Evolutionary conservation across 2,329 filamentous ascomycete genomes (phyloP).

Genomic region (Fusarium chaquense): DNA sequence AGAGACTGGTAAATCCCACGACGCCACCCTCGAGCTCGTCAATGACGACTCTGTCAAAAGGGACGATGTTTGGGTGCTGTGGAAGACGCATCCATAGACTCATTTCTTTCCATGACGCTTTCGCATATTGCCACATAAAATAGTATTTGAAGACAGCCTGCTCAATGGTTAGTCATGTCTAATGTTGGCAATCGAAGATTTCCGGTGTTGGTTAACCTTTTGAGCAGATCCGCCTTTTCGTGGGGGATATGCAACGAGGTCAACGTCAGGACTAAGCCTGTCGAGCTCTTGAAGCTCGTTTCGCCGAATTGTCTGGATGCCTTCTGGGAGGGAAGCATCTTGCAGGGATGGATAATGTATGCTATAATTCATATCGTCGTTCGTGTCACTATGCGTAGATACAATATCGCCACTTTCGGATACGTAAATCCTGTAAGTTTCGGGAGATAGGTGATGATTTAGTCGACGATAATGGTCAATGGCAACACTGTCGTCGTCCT

Average conservation of each 20-base stretch:
- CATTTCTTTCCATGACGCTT: conserved; percentile 51
- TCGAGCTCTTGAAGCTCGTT: conserved; percentile 46
- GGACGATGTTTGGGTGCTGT: conserved; percentile 51
- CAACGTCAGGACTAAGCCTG: conserved; percentile 45
- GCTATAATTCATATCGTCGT: conserved; percentile 47
- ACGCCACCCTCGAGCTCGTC: conserved; percentile 48
- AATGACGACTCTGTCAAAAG: conserved; percentile 51
- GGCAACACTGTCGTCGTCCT: conserved; percentile 44
- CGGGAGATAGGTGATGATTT: conserved; percentile 21
- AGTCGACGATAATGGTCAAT: conserved; percentile 43
- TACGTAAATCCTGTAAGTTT: conserved; percentile 42
- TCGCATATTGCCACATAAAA: conserved; percentile 40
- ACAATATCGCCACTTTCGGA: conserved; percentile 43
- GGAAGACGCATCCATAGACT: conserved; percentile 52
- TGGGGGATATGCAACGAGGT: conserved; percentile 35
- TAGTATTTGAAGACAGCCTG: conserved; percentile 52
- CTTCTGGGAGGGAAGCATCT: conserved; percentile 29
- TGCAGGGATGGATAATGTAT: conserved; percentile 46
- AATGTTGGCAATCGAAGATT: not conserved
- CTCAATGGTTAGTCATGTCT: rapidly evolving
- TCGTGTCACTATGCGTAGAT: conserved; percentile 36
- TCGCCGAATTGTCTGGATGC: conserved; percentile 36
- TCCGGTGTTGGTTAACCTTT: not conserved
- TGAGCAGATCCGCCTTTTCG: rapidly evolving
- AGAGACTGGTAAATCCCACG: conserved; percentile 53